Conservation (phyloP, 345 rosid species). For the Viola odorata region DNA sequence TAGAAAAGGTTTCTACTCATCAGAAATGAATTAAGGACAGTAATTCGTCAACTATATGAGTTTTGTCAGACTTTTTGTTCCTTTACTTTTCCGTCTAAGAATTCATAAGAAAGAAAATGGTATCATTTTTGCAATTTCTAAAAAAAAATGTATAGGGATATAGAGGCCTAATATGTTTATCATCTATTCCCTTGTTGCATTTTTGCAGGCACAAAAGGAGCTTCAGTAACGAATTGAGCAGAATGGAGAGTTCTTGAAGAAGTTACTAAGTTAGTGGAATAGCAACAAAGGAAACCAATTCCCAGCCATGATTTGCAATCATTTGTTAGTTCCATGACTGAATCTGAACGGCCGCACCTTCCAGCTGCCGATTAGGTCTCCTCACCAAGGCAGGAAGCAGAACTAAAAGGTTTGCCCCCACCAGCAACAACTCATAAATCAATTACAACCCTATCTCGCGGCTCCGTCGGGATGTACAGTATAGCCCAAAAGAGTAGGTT, state of each 20-base stretch:
- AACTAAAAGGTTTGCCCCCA: background rate
- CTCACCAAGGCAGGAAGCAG: background rate
- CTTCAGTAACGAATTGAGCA: slow-evolving; percentile 27
- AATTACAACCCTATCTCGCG: background rate
- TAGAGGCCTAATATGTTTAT: too few relatives aligned
- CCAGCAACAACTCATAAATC: background rate
- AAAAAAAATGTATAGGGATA: too few relatives aligned
- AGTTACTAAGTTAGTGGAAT: slow-evolving; percentile 24
- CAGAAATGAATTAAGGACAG: too few relatives aligned
- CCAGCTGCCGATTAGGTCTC: background rate
- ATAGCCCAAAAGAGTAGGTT: too few relatives aligned
- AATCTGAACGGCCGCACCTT: background rate
- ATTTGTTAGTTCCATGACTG: background rate
- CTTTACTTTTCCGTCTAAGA: background rate
- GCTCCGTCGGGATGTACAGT: background rate
- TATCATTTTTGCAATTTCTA: too few relatives aligned
- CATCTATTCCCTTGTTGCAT: background rate
- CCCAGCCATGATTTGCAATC: background rate
- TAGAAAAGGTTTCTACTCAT: too few relatives aligned
- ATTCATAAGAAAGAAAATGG: background rate
- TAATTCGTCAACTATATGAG: background rate
- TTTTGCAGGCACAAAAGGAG: slow-evolving; percentile 22
- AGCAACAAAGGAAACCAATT: slow-evolving; percentile 14
- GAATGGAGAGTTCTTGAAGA: slow-evolving; percentile 28
- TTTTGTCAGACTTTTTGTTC: too few relatives aligned